These are phyloP conservation scores for Inga leiocalycina DNA, from an alignment of 306 rosid species.

Conservation along the genomic window DNA sequence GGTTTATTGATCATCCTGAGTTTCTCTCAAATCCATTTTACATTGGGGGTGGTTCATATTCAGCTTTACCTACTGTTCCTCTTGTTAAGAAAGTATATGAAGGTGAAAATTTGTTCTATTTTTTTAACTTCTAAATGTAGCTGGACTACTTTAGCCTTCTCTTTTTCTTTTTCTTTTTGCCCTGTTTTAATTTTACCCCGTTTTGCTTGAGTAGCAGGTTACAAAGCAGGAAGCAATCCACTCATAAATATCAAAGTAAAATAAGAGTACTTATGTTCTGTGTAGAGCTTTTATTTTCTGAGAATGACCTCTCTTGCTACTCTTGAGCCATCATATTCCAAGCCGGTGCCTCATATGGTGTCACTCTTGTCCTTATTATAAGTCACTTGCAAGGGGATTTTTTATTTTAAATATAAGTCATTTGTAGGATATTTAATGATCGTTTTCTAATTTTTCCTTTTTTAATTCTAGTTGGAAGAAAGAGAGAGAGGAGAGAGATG, in stretches of 20 bases:
- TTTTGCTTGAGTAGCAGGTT: slow-evolving; percentile 34
- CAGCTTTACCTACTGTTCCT: slow-evolving; percentile 41
- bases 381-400: too few species aligned
- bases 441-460: too few species aligned
- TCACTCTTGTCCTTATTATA: not conserved
- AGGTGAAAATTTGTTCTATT: slow-evolving; percentile 32
- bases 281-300: not conserved
- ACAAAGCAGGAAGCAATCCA: slow-evolving; percentile 35
- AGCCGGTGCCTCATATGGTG: not conserved
- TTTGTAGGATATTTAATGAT: too few species aligned
- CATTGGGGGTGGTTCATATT: slow-evolving; percentile 59
- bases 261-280: not conserved
- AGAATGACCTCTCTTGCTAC: not conserved
- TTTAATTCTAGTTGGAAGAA: too few species aligned
- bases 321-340: not conserved
- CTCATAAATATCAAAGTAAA: slow-evolving; percentile 53
- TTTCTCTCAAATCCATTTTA: slow-evolving; percentile 52
- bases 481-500: too few species aligned
- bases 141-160: not conserved
- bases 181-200: not conserved
- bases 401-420: too few species aligned
- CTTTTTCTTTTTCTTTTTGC: not conserved
- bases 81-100: slow-evolving; percentile 41
- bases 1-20: slow-evolving; percentile 54
- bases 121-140: not conserved